Evolutionary conservation across 2,329 filamentous ascomycete species (phyloP), one percentile per base, ranked within the genome.

Genomic region (Mycosphaerelloides madeirae): DNA sequence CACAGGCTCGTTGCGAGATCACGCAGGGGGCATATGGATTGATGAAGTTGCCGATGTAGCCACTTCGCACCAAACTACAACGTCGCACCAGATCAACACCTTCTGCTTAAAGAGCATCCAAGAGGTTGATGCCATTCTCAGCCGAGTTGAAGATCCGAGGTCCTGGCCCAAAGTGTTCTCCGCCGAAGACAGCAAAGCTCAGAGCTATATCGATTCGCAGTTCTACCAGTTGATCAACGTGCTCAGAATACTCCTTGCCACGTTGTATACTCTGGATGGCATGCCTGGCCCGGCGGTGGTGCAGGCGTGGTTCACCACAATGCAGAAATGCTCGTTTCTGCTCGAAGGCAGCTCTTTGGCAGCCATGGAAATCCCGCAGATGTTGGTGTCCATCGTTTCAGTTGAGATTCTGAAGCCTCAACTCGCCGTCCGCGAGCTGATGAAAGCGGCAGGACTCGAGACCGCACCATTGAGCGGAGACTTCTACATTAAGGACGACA

Each of bases 251-350:
- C 73, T 36, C 77, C 86, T 55, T 72, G 80, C 11, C 71, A 80
- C 13, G 73, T 78, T 14, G 9, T 56, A 57, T 29, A 37, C 49
- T 8, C 43, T 53, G 22, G 43, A 56, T n/a, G 44, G 38, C 6
- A 44, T 56, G 13, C 46, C 56, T 1, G 43, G 49, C n/a, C 38
- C 54, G 4, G 69, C 75, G 12, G 65, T 81, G 6, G 73, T 89
- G 14, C 69, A 79, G 31, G 73, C 78, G 52, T 95, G 88, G 88
- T 88, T 90, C 56, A 69, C 75, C n/a, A 68, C 90, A 38, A 82
- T 90, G 74, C 72, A 77, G 32, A 72, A 78, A 12, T 82, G 79
- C 58, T 70, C 68, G 39, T 95, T 94, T 60, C 77, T 96, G 52
- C 78, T 84, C 45, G 70, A 74, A 8, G 72, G 37, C 67, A 73